phyloP scores from a whole-genome alignment of 1,284 basidiomycete species.

The Ceratobasidium sp. region DNA sequence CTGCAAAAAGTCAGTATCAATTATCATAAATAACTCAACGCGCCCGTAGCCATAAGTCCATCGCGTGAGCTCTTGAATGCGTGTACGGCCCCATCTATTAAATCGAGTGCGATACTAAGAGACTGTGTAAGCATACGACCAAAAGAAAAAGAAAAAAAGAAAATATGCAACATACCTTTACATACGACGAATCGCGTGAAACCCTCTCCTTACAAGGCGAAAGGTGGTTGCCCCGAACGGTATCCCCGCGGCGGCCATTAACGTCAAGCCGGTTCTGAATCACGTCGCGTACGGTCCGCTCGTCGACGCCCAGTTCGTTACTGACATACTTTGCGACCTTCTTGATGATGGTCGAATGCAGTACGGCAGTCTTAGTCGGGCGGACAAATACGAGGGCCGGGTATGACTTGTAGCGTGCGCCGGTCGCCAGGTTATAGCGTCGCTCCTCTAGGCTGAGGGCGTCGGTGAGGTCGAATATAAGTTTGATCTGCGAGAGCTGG shows the following conservation, averaged over 20 bases:
- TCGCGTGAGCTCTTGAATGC: background rate
- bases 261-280: background rate
- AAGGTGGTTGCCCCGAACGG: background rate
- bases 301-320: background rate
- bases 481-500: slow-evolving; percentile 26
- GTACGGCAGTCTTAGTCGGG: slow-evolving; percentile 30
- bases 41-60: slow-evolving; percentile 9
- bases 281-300: background rate
- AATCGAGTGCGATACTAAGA: slow-evolving; percentile 13
- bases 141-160: no score
- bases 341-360: slow-evolving; percentile 46
- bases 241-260: background rate
- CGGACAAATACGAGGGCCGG: slow-evolving; percentile 8
- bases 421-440: slow-evolving; percentile 27
- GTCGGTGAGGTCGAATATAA: slow-evolving; percentile 6
- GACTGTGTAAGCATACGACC: background rate
- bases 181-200: slow-evolving; percentile 20
- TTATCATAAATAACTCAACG: slow-evolving; percentile 9
- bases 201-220: background rate
- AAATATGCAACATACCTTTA: slow-evolving; percentile 7
- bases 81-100: background rate
- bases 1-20: slow-evolving; percentile 8
- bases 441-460: slow-evolving; percentile 40
- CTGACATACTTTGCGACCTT: background rate
- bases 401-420: background rate